Conservation (phyloP, 108 stramenopile genomes). For the Schizochytrium sp. region DNA sequence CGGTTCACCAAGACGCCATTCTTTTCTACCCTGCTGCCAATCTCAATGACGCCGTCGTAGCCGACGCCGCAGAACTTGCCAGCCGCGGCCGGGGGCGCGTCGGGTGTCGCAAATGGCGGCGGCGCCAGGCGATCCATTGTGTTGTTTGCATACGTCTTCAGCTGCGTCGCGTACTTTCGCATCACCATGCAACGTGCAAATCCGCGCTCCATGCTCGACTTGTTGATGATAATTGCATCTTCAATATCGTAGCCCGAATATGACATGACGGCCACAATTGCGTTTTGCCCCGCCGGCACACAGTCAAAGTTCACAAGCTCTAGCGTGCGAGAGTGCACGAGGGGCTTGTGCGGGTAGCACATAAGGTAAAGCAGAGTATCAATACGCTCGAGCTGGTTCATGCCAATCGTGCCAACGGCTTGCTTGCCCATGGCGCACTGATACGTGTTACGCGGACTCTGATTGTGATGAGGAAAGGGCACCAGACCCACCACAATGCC, state of each 20-base stretch:
- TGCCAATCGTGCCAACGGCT: slow-evolving; percentile 94
- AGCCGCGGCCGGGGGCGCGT: background rate
- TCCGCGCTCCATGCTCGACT: slow-evolving; percentile 92
- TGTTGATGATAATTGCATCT: slow-evolving; percentile 98
- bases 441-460: slow-evolving; percentile 97
- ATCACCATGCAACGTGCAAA: slow-evolving; percentile 72
- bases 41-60: slow-evolving; percentile 42
- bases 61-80: slow-evolving; percentile 23
- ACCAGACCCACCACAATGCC: slow-evolving; percentile 77
- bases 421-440: slow-evolving; percentile 76
- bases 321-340: slow-evolving; percentile 93
- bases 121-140: background rate
- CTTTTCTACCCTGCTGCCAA: slow-evolving; percentile 40
- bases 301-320: slow-evolving; percentile 94
- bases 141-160: slow-evolving; percentile 7
- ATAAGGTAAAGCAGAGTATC: slow-evolving; percentile 98
- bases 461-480: slow-evolving; percentile 99
- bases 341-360: slow-evolving; percentile 97
- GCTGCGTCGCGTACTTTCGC: slow-evolving; percentile 6
- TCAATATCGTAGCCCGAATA: slow-evolving; percentile 98
- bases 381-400: slow-evolving; percentile 95
- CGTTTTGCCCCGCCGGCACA: slow-evolving; percentile 94
- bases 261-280: slow-evolving; percentile 90
- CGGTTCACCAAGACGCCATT: slow-evolving; percentile 50
- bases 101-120: background rate